phyloP scores from a whole-genome alignment of 768 basidiomycete species.

The Hygrocybe coccinea region DNA sequence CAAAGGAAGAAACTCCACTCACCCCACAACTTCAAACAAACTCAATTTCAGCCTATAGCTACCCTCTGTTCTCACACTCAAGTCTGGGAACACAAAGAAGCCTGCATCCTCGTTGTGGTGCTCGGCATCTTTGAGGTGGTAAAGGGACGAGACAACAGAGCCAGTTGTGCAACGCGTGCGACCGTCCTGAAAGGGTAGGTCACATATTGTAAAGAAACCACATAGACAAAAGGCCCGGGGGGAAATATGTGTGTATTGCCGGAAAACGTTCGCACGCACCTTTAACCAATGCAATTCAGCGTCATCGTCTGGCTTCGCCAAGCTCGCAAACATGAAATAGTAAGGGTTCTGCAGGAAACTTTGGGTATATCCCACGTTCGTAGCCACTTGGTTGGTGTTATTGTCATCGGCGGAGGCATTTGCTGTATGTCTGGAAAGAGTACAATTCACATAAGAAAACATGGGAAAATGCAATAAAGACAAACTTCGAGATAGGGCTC shows the following conservation, averaged over 20 bases:
- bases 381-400: constrained; percentile 1
- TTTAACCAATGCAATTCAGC: constrained; percentile 61
- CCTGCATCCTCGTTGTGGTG: constrained; percentile 67
- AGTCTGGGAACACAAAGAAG: constrained; percentile 95
- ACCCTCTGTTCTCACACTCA: constrained; percentile 89
- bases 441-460: not conserved
- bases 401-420: not conserved
- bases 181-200: constrained; percentile 61
- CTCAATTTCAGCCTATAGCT: constrained; percentile 69
- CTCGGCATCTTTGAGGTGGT: constrained; percentile 78
- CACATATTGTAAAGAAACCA: not conserved
- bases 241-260: too few relatives aligned
- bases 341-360: constrained; percentile 85
- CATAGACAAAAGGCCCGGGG: not conserved
- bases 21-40: constrained; percentile 91
- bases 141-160: constrained; percentile 82
- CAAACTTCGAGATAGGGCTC: not conserved
- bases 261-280: not conserved
- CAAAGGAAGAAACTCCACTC: constrained; percentile 32
- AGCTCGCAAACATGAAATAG: constrained; percentile 92
- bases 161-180: constrained; percentile 90
- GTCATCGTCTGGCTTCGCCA: constrained; percentile 86
- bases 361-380: constrained; percentile 43
- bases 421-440: not conserved
- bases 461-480: not conserved